These are phyloP conservation scores for Sanghuangporus weigelae DNA, from an alignment of 1,284 basidiomycete species.

Conservation along the genomic window DNA sequence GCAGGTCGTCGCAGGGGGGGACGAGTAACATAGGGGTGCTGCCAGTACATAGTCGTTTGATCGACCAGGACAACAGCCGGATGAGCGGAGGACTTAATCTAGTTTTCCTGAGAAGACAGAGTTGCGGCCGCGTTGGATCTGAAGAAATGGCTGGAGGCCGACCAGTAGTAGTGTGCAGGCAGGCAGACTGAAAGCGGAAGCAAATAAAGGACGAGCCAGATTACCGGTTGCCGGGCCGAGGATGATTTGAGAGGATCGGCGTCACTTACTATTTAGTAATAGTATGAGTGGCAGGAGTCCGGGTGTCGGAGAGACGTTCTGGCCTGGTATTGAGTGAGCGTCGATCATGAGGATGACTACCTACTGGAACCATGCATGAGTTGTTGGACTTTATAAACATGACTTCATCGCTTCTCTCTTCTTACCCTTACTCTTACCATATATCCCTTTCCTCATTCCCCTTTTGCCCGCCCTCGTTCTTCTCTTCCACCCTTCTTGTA, in stretches of 20 bases:
- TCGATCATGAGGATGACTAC: background rate
- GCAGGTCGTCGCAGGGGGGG: no score
- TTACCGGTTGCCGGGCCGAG: background rate
- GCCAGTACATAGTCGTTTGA: no score
- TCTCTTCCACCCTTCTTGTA: background rate
- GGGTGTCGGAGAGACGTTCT: background rate
- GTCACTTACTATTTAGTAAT: background rate
- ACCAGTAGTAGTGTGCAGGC: no score
- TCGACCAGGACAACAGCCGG: no score
- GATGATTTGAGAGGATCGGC: background rate
- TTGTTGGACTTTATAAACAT: background rate
- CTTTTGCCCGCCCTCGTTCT: background rate
- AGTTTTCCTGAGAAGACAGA: no score
- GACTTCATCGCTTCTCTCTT: slow-evolving; percentile 1
- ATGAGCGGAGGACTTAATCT: no score
- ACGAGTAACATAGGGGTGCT: no score
- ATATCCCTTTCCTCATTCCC: background rate
- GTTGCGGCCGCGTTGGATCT: background rate
- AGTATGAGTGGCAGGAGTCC: background rate
- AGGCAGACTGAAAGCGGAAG: background rate
- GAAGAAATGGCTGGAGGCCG: background rate
- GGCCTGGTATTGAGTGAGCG: background rate
- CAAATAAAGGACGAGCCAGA: background rate
- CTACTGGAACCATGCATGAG: background rate
- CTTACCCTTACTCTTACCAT: background rate